These are phyloP conservation scores for Suillus subalutaceus DNA, from an alignment of 768 basidiomycete species.

Conservation along the genomic window DNA sequence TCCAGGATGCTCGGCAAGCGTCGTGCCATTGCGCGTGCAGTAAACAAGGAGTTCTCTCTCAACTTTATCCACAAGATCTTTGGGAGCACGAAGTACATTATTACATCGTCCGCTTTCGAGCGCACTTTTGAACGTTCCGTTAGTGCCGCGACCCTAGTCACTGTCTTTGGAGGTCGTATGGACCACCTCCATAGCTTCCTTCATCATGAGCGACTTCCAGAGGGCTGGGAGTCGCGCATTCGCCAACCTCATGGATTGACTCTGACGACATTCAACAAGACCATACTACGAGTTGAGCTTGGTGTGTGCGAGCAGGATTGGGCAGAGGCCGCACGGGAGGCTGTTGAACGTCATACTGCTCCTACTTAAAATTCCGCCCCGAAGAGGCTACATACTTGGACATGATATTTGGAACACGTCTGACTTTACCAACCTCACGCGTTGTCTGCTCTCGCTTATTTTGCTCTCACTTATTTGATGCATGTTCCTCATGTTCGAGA, in stretches of 20 bases:
- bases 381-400: background rate
- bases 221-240: conserved; percentile 70
- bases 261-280: conserved; percentile 54
- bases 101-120: background rate
- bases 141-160: conserved; percentile 69
- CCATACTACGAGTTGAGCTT: background rate
- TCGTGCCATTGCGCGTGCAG: conserved; percentile 54
- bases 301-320: conserved; percentile 1
- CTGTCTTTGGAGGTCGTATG: conserved; percentile 67
- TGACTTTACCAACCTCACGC: background rate
- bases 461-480: too few relatives aligned
- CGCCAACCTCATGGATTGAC: conserved; percentile 62
- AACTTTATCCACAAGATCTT: conserved; percentile 61
- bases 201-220: conserved; percentile 67
- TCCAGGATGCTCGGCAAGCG: conserved; percentile 64
- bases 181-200: conserved; percentile 57
- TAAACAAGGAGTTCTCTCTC: conserved; percentile 62
- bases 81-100: conserved; percentile 67
- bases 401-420: too few relatives aligned
- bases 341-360: background rate
- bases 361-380: background rate
- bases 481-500: background rate
- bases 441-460: background rate
- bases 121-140: background rate
- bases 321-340: background rate